Evolutionary conservation across 2,329 filamentous ascomycete species (phyloP), one percentile per base, ranked within the genome.

Genomic region (Pyricularia sp.): DNA sequence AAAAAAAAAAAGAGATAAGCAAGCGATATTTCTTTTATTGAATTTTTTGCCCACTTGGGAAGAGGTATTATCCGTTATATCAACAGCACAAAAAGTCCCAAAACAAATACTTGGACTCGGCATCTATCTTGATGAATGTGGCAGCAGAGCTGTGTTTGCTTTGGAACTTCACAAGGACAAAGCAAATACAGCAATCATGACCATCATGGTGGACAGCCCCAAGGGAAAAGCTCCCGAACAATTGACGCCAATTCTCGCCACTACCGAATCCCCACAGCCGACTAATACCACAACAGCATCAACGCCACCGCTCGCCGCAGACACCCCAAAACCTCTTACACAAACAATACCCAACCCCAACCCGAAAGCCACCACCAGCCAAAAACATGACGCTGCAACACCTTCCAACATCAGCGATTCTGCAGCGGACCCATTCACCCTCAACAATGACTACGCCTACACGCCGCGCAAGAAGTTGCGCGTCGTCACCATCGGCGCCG

Each of bases 401-500:
- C 10, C 33, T 40, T 10, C 33, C 33, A 35, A 40, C 40, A 44
- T 6, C 19, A 44, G n/a, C 40, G 40, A n/a, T 49, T 19, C 40
- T 7, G 19, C 40, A 49, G 40, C 13, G 7, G 40, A 49, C 19
- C 40, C 40, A 5, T 49, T 49, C 40, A n/a, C 1, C 40, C 40
- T 49, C 16, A 49, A 49, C 40, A 3, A 19, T 8, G 40, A 49
- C 1, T n/a, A 49, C 7, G 16, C 40, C 40, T 49, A 49, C 19
- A 49, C 40, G 40, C 16, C 40, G 40, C 73, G 40, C 31, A 76
- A 75, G 65, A 76, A 74, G 68, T 70, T 80, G 65, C 77, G 76
- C 53, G 75, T 80, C 68, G 73, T 80, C 65, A 75, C 75, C 55
- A 77, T 80, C 68, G 78, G 78, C 0, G 78, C 78, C 30, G 78